phyloP scores from a whole-genome alignment of 1,284 basidiomycete genomes.

The Apiotrichum akiyoshidainum region DNA sequence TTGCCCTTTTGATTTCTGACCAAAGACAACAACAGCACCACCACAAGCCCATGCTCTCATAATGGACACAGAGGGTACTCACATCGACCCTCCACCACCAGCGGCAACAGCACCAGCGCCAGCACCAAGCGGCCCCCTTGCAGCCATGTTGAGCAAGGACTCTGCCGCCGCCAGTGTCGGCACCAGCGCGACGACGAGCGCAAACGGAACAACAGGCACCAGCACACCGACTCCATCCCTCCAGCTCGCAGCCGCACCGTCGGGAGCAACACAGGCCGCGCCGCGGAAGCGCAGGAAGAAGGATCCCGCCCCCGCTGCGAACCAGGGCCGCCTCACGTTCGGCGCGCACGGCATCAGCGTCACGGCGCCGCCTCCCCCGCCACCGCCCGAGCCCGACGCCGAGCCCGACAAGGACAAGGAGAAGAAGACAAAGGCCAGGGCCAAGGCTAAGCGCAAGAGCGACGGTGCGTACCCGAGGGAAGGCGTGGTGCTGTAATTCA shows the following conservation, averaged over 20 bases:
- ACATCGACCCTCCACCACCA: background rate
- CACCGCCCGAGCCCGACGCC: background rate
- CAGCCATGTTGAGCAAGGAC: background rate
- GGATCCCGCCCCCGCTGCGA: constrained; percentile 1
- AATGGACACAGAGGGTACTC: no score
- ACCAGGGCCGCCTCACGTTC: constrained; percentile 15
- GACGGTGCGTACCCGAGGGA: background rate
- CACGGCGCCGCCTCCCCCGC: constrained; percentile 6
- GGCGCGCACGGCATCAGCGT: constrained; percentile 9
- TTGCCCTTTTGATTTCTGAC: no score
- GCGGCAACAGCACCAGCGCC: background rate
- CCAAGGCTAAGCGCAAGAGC: constrained; percentile 2
- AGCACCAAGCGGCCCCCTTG: constrained; percentile 1
- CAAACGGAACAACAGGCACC: background rate
- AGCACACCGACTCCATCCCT: background rate
- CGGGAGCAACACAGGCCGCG: background rate
- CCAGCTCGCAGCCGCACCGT: background rate
- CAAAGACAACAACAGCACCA: no score
- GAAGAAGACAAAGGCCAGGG: background rate
- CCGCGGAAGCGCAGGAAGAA: constrained; percentile 19
- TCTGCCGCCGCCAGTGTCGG: background rate
- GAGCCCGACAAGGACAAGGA: background rate
- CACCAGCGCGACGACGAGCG: background rate
- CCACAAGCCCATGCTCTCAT: no score
- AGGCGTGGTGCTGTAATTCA: no score